phyloP scores from a whole-genome alignment of 495 filamentous ascomycete genomes.

The Aspergillus campestris region DNA sequence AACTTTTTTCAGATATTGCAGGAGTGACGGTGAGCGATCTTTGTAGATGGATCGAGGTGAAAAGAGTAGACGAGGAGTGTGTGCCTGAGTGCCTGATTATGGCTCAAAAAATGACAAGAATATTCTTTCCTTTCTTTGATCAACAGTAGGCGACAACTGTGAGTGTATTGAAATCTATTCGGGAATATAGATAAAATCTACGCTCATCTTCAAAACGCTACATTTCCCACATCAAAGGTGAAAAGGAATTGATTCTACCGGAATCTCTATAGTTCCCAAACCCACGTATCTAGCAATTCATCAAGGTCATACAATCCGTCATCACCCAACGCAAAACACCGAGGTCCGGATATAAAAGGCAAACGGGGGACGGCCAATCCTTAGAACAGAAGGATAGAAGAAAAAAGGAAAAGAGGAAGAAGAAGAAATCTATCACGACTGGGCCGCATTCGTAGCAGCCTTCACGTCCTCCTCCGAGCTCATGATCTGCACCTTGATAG shows the following conservation, averaged over 20 bases:
- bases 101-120: too few relatives aligned
- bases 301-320: slow-evolving; percentile 13
- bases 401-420: neutral
- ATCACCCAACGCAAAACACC: slow-evolving; percentile 6
- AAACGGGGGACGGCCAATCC: neutral
- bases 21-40: too few relatives aligned
- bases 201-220: too few relatives aligned
- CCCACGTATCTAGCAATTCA: slow-evolving; percentile 13
- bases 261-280: slow-evolving; percentile 13
- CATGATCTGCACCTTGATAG: slow-evolving; percentile 90
- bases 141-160: too few relatives aligned
- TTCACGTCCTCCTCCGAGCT: slow-evolving; percentile 40
- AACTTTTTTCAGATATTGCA: too few relatives aligned
- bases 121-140: too few relatives aligned
- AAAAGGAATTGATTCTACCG: slow-evolving; percentile 5
- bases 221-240: neutral
- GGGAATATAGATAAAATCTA: too few relatives aligned
- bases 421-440: slow-evolving; percentile 8
- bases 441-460: slow-evolving; percentile 16
- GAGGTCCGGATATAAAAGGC: slow-evolving; percentile 1
- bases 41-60: too few relatives aligned
- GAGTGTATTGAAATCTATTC: too few relatives aligned
- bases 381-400: slow-evolving; percentile 1
- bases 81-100: too few relatives aligned
- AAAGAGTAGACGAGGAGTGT: too few relatives aligned